Conservation (phyloP, 257 asterid genomes). For the Ilex aquifolium region DNA sequence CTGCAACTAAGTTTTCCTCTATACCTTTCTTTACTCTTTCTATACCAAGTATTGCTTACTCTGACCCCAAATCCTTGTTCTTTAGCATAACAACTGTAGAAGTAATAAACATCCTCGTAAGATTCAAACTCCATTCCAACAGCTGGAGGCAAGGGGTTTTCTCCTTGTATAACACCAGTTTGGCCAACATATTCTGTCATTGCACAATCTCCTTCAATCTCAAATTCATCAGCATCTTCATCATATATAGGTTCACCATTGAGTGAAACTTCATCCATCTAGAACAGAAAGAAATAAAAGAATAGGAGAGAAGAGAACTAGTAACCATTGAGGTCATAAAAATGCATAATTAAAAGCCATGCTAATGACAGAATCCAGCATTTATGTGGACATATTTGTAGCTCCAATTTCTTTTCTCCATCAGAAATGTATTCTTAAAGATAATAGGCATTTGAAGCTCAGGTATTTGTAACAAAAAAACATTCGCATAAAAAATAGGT, state of each 20-base stretch:
- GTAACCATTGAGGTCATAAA: too few relatives aligned
- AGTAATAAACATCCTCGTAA: conserved; percentile 59
- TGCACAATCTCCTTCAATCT: conserved; percentile 42
- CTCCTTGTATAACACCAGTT: conserved; percentile 37
- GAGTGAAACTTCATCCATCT: conserved; percentile 40
- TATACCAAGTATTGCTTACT: conserved; percentile 64
- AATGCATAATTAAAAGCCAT: too few relatives aligned
- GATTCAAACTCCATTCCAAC: conserved; percentile 63
- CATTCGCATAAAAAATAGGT: too few relatives aligned
- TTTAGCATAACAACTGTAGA: conserved; percentile 56
- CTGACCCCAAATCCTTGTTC: conserved; percentile 63
- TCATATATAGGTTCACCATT: conserved; percentile 38
- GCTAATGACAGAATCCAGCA: too few relatives aligned
- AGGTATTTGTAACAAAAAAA: too few relatives aligned
- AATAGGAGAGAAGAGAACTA: neutral
- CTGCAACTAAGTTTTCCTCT: conserved; percentile 65
- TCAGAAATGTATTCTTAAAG: too few relatives aligned
- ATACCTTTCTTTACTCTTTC: conserved; percentile 57
- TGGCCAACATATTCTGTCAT: conserved; percentile 49
- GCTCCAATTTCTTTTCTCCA: too few relatives aligned
- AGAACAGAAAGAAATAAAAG: neutral
- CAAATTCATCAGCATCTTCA: conserved; percentile 41
- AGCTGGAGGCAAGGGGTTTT: conserved; percentile 54
- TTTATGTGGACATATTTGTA: too few relatives aligned
- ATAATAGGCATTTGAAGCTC: too few relatives aligned